Percentiles rank a stretch among this genome's conserved stretches.
These are phyloP conservation scores for Bipolaris bicolor DNA, from an alignment of 2,329 filamentous ascomycete genomes.

Conservation along the genomic window DNA sequence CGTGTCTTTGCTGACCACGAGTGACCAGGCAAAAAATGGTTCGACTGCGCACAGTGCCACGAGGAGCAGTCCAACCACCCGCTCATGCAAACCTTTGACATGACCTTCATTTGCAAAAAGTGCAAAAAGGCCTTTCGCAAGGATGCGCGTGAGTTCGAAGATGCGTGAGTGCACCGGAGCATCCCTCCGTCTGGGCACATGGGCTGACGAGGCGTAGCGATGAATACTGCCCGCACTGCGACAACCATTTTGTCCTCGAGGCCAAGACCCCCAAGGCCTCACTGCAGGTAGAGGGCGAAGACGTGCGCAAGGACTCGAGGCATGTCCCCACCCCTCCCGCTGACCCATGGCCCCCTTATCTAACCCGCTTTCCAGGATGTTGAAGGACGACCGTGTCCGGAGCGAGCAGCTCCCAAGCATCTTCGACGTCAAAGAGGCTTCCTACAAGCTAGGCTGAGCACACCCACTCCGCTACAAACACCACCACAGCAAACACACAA, in stretches of 20 bases:
- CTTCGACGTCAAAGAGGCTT: slow-evolving; percentile 77
- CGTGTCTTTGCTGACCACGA: slow-evolving; percentile 11
- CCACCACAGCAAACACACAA: slow-evolving; percentile 3
- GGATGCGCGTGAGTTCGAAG: slow-evolving; percentile 88
- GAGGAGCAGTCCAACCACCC: slow-evolving; percentile 77
- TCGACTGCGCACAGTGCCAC: slow-evolving; percentile 97
- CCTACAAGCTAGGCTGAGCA: slow-evolving; percentile 74
- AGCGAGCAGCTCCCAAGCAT: slow-evolving; percentile 66
- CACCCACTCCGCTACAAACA: not conserved
- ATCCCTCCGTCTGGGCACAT: not conserved
- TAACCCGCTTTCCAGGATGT: slow-evolving; percentile 64
- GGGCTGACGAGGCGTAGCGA: slow-evolving; percentile 61
- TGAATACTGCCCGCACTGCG: slow-evolving; percentile 98
- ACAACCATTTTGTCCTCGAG: slow-evolving; percentile 97
- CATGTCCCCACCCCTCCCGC: slow-evolving; percentile 29
- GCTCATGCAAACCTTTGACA: slow-evolving; percentile 79
- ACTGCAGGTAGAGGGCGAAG: slow-evolving; percentile 88
- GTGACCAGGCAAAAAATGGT: slow-evolving; percentile 85
- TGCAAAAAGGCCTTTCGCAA: slow-evolving; percentile 99
- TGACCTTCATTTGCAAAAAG: slow-evolving; percentile 98
- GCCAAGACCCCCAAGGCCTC: slow-evolving; percentile 82
- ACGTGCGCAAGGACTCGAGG: slow-evolving; percentile 80
- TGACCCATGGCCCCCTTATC: not conserved
- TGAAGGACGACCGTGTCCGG: slow-evolving; percentile 84
- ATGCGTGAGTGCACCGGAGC: slow-evolving; percentile 54